A percentile compares a stretch with the other conserved stretches of the same genome.
Conservation (phyloP, 352 stramenopile species). For the Globisporangium heterothallicum region DNA sequence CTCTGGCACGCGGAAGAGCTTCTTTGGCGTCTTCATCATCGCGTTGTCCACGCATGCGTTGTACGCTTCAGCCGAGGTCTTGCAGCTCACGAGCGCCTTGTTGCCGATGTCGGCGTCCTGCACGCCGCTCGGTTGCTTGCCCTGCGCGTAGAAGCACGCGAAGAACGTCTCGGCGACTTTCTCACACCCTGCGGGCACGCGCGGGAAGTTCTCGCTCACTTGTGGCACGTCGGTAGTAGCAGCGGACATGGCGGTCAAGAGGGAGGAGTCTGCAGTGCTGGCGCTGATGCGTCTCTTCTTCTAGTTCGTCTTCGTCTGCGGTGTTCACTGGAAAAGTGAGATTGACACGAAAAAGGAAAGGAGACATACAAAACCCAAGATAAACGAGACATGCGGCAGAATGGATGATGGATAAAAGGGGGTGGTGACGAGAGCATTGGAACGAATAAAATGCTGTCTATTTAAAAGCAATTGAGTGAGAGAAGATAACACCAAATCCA, state of each 20-base stretch:
- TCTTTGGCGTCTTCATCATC: constrained; percentile 46
- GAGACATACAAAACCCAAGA: constrained; percentile 51
- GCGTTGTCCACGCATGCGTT: constrained; percentile 69
- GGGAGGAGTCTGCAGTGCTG: constrained; percentile 6
- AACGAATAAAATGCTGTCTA: constrained; percentile 13
- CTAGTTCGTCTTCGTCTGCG: constrained; percentile 4
- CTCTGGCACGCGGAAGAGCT: constrained; percentile 79
- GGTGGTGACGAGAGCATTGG: neutral
- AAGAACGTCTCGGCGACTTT: constrained; percentile 70
- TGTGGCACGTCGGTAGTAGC: constrained; percentile 29
- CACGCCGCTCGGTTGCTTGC: constrained; percentile 57
- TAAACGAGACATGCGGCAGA: constrained; percentile 4
- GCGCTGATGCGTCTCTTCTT: neutral
- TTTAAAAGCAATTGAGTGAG: neutral
- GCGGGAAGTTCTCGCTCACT: constrained; percentile 74
- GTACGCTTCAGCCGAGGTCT: constrained; percentile 51
- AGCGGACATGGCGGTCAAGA: constrained; percentile 1
- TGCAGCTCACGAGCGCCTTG: constrained; percentile 54
- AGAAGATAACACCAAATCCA: neutral
- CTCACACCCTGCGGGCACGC: constrained; percentile 66
- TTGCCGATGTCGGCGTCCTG: constrained; percentile 61
- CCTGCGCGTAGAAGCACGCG: constrained; percentile 75
- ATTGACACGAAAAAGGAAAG: constrained; percentile 18
- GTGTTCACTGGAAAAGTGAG: neutral
- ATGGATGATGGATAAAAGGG: constrained; percentile 1